Base-by-base conservation (phyloP, 768 basidiomycete genomes). In the Phylloporus sp. region DNA sequence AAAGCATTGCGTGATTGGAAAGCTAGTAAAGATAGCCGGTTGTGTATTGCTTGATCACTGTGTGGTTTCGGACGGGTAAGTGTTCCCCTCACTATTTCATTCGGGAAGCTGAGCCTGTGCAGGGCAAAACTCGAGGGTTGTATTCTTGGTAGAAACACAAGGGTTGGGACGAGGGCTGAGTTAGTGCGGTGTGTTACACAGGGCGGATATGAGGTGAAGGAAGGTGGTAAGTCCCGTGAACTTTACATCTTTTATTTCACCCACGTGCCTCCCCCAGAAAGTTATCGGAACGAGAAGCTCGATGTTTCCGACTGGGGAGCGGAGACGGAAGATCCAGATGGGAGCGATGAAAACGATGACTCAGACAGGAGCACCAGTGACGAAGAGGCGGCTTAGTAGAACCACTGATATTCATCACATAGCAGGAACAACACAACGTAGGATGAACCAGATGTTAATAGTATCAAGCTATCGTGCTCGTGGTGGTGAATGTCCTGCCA, bases 11-110 rank as follows among this genome's bases (percentile, higher is more conserved):
- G 72, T 84, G 15, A 86, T 95, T 47, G 91, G 91, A 3, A 86
- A 82, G 66, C 86, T 86, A 76, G 87, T 80, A n/a, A 90, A 84
- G 67, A 82, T 97, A 42, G 76, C 76, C 3, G 88, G 89, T 11
- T 94, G 88, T 58, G 80, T 95, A 7, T 66, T 97, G 22, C 76
- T 94, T 57, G 95, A 97, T 63, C 93, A 95, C 61, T 95, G 93
- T 59, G 79, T 89, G 5, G 72, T 97, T 12, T 88, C 80, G 38
- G 92, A 95, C 52, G 91, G 92, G 94, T 92, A 56, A 54, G 59
- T 18, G 11, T 7, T 9, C 9, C 11, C 8, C 31, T 10, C 11
- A 3, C 8, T 13, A 16, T 35, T 28, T 45, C 27, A 13, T 23
- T 47, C 46, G 32, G 32, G 18, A 5, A 11, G n/a, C 53, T 55